Percentiles rank a stretch among this genome's conserved stretches.
phyloP scores from a whole-genome alignment of 2,329 filamentous ascomycete species.

The Epichloe glyceriae region DNA sequence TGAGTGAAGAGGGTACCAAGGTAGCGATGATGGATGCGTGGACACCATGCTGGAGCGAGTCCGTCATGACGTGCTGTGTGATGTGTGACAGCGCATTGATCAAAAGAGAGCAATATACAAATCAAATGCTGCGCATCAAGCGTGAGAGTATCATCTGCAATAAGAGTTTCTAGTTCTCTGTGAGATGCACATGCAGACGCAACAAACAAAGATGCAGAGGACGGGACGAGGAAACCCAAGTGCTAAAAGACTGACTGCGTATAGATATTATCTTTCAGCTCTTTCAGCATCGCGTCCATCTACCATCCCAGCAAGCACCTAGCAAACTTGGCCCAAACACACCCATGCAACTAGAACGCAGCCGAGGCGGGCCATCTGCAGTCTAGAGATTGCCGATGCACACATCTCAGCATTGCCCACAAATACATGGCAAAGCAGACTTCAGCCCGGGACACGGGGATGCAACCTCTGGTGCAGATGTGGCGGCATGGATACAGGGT shows the following conservation, averaged over 20 bases:
- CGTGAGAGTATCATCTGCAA: too few species aligned
- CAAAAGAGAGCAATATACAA: too few species aligned
- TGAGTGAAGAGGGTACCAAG: not conserved
- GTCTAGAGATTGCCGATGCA: not conserved
- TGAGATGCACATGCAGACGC: not conserved
- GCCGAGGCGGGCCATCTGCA: not conserved
- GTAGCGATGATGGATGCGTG: conserved; percentile 5
- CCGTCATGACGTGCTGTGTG: not conserved
- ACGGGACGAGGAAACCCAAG: not conserved
- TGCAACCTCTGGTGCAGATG: too few species aligned
- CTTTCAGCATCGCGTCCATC: not conserved
- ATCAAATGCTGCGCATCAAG: too few species aligned
- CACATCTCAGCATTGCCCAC: not conserved
- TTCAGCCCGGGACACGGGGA: not conserved
- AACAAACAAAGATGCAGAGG: not conserved
- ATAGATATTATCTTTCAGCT: too few species aligned
- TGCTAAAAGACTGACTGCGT: too few species aligned
- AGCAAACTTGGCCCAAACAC: not conserved
- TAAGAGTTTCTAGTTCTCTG: too few species aligned
- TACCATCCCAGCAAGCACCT: not conserved
- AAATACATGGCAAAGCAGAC: not conserved
- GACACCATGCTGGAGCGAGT: not conserved
- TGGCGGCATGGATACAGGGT: too few species aligned
- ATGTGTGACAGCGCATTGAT: not conserved
- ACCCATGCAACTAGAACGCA: not conserved